These are phyloP conservation scores for Dothideomycetes sp. DNA, from an alignment of 2,329 filamentous ascomycete species.

Conservation along the genomic window DNA sequence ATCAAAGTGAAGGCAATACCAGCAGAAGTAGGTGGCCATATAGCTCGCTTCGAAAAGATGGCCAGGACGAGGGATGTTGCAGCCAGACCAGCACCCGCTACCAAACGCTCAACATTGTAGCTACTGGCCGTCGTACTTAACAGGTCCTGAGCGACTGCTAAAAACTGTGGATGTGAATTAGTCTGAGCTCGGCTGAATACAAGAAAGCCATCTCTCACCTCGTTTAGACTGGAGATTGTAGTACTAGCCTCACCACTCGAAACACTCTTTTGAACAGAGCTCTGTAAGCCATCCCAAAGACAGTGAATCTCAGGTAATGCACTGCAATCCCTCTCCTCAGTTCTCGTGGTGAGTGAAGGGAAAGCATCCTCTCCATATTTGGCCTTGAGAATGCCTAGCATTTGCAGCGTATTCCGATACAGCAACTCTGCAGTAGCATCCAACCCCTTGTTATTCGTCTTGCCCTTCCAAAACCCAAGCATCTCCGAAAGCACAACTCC, in stretches of 20 bases:
- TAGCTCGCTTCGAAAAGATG: constrained; percentile 25
- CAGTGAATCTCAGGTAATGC: too few relatives aligned
- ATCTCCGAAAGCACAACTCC: constrained; percentile 78
- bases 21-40: constrained; percentile 36
- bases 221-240: too few relatives aligned
- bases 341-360: background rate
- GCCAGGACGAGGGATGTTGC: constrained; percentile 33
- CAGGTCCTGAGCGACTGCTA: constrained; percentile 61
- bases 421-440: constrained; percentile 54
- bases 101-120: constrained; percentile 64
- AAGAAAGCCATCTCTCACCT: constrained; percentile 16
- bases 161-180: constrained; percentile 43
- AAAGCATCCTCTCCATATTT: constrained; percentile 50
- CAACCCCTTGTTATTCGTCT: constrained; percentile 10
- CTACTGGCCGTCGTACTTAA: constrained; percentile 90
- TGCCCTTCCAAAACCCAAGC: constrained; percentile 58
- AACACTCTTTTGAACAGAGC: too few relatives aligned
- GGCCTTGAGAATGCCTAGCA: constrained; percentile 65
- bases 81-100: constrained; percentile 36
- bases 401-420: constrained; percentile 69
- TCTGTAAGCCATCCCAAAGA: too few relatives aligned
- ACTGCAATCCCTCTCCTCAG: background rate
- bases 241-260: too few relatives aligned
- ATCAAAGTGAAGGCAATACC: constrained; percentile 30
- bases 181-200: constrained; percentile 6